A percentile compares a stretch with the other conserved stretches of the same genome.
Evolutionary conservation across 176 grass and related monocot genomes (phyloP).

Genomic region (Oryza meyeriana): DNA sequence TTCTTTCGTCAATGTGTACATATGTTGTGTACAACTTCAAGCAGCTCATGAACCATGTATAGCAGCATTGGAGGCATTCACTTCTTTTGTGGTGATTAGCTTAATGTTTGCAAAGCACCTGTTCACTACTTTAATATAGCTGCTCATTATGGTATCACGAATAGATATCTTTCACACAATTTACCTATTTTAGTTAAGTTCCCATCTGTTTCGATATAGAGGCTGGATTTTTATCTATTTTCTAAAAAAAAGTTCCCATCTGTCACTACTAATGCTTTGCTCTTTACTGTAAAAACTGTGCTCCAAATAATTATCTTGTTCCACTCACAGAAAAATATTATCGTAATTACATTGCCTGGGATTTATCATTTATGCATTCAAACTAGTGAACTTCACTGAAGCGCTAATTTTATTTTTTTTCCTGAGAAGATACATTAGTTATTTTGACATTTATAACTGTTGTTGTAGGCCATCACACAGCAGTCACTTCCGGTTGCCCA

Average conservation of each 20-base stretch:
- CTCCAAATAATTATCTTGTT: not conserved
- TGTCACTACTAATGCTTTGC: not conserved
- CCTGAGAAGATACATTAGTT: not conserved
- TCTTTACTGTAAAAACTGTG: not conserved
- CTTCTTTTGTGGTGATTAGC: not conserved
- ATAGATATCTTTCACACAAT: no score
- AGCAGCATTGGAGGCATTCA: not conserved
- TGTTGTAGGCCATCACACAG: conserved; percentile 46
- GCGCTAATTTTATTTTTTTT: not conserved
- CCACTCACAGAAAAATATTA: no score
- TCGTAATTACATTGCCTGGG: not conserved
- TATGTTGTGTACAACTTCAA: not conserved
- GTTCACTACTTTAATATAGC: not conserved
- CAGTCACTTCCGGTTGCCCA: conserved; percentile 28
- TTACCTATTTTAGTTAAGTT: not conserved
- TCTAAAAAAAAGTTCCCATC: not conserved
- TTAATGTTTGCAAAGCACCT: not conserved
- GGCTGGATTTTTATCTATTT: no score
- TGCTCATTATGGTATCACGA: not conserved
- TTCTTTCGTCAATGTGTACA: not conserved
- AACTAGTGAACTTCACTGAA: not conserved
- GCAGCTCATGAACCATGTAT: not conserved
- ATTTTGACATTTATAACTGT: not conserved
- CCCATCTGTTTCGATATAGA: no score
- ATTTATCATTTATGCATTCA: not conserved